A percentile compares a stretch with the other conserved stretches of the same genome.
Conservation (phyloP, 805 yeast species). For the Saturnispora besseyi region DNA sequence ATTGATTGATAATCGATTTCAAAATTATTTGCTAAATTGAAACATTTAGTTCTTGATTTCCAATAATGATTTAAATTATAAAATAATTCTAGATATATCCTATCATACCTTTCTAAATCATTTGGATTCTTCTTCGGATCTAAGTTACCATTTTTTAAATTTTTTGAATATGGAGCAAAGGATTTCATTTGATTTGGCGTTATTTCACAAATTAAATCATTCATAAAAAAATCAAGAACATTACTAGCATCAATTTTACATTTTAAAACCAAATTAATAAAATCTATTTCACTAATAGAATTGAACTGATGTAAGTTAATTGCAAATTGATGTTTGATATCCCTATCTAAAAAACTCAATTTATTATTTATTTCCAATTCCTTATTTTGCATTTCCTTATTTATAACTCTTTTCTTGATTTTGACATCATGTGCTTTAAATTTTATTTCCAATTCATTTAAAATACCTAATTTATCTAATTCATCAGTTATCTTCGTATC, state of each 20-base stretch:
- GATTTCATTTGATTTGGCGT: slow-evolving; percentile 46
- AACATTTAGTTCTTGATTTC: slow-evolving; percentile 61
- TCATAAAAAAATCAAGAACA: slow-evolving; percentile 60
- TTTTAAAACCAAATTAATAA: slow-evolving; percentile 43
- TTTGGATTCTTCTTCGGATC: slow-evolving; percentile 46
- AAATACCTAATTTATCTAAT: slow-evolving; percentile 49
- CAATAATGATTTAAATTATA: slow-evolving; percentile 63
- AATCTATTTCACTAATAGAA: slow-evolving; percentile 41
- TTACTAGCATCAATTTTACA: slow-evolving; percentile 55
- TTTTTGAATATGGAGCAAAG: slow-evolving; percentile 56
- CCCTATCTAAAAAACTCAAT: slow-evolving; percentile 54
- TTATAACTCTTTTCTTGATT: slow-evolving; percentile 23
- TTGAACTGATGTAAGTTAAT: slow-evolving; percentile 64
- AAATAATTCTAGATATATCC: slow-evolving; percentile 58
- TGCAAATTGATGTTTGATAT: slow-evolving; percentile 70
- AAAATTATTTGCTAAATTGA: slow-evolving; percentile 45
- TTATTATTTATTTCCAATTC: slow-evolving; percentile 25
- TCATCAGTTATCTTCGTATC: slow-evolving; percentile 38
- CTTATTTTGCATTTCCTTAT: slow-evolving; percentile 34
- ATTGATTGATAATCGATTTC: slow-evolving; percentile 62
- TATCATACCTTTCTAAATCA: slow-evolving; percentile 60
- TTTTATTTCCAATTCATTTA: slow-evolving; percentile 51
- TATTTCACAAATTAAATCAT: slow-evolving; percentile 54
- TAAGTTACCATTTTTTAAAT: slow-evolving; percentile 30
- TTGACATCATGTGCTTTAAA: slow-evolving; percentile 37